These are phyloP conservation scores for Eragrostis nindensis DNA, from an alignment of 176 grass and related monocot species.

Conservation along the genomic window DNA sequence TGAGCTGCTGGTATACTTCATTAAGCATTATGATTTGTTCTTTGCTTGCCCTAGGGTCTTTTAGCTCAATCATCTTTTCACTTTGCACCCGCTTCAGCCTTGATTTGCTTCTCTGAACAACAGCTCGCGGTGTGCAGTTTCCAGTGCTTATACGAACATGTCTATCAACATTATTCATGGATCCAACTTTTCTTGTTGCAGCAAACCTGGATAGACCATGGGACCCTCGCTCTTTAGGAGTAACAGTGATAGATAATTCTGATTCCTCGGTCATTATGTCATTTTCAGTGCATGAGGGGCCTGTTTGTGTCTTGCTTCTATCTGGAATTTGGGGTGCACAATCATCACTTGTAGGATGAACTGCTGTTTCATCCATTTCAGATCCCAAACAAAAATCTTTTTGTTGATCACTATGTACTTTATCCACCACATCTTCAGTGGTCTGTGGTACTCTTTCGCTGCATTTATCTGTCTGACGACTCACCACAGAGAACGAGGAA, in stretches of 20 bases:
- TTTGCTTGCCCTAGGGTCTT: conserved; percentile 38
- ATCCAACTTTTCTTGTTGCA: conserved; percentile 44
- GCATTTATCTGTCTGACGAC: conserved; percentile 25
- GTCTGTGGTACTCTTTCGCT: conserved; percentile 15
- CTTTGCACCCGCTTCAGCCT: conserved; percentile 66
- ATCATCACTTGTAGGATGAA: conserved; percentile 32
- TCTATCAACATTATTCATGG: conserved; percentile 49
- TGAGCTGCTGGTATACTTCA: conserved; percentile 76
- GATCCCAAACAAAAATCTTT: conserved; percentile 19
- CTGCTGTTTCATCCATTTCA: conserved; percentile 35
- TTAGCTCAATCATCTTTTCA: conserved; percentile 58
- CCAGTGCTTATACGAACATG: conserved; percentile 22
- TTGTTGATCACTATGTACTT: conserved; percentile 25
- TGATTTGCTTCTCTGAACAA: conserved; percentile 60
- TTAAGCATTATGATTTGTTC: conserved; percentile 80
- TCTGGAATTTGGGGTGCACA: conserved; percentile 48
- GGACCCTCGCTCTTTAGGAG: conserved; percentile 29
- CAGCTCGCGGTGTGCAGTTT: conserved; percentile 46
- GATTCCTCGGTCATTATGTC: conserved; percentile 39
- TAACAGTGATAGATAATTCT: conserved; percentile 13
- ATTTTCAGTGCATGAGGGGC: conserved; percentile 22
- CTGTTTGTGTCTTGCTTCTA: conserved; percentile 18
- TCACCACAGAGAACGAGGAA: conserved; percentile 17
- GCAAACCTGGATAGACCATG: conserved; percentile 38
- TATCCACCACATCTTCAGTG: neutral